These are phyloP conservation scores for Nigrograna mackinnonii DNA, from an alignment of 2,329 filamentous ascomycete genomes.

Conservation along the genomic window DNA sequence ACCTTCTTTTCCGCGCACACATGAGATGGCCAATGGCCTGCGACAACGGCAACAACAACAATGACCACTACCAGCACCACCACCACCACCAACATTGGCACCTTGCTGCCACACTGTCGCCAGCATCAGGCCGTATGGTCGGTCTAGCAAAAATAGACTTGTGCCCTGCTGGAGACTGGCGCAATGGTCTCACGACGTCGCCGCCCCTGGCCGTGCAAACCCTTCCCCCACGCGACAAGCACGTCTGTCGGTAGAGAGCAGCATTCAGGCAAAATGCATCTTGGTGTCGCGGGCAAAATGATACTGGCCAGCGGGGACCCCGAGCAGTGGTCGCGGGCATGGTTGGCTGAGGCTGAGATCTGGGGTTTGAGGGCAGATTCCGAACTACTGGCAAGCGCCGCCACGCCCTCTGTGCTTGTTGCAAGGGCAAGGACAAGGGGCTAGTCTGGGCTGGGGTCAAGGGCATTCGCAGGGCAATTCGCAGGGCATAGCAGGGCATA, in stretches of 20 bases:
- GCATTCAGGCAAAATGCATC: slow-evolving; percentile 19
- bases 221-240: slow-evolving; percentile 17
- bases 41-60: no score
- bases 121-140: no score
- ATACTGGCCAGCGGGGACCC: slow-evolving; percentile 15
- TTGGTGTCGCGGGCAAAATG: slow-evolving; percentile 13
- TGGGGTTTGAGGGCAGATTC: slow-evolving; percentile 15
- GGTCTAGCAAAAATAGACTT: slow-evolving; percentile 26
- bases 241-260: slow-evolving; percentile 6
- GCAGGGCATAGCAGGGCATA: no score
- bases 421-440: not conserved
- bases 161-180: slow-evolving; percentile 8
- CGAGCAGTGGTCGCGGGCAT: slow-evolving; percentile 14
- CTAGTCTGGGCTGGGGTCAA: no score
- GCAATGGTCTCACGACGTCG: slow-evolving; percentile 6
- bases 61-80: no score
- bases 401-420: slow-evolving; percentile 13
- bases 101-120: no score
- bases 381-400: slow-evolving; percentile 17
- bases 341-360: slow-evolving; percentile 20
- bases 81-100: no score
- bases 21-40: no score
- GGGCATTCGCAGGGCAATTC: no score
- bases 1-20: no score
- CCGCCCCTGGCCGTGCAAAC: slow-evolving; percentile 13